phyloP scores from a whole-genome alignment of 257 asterid genomes.

The Solanum lycopersicoides region DNA sequence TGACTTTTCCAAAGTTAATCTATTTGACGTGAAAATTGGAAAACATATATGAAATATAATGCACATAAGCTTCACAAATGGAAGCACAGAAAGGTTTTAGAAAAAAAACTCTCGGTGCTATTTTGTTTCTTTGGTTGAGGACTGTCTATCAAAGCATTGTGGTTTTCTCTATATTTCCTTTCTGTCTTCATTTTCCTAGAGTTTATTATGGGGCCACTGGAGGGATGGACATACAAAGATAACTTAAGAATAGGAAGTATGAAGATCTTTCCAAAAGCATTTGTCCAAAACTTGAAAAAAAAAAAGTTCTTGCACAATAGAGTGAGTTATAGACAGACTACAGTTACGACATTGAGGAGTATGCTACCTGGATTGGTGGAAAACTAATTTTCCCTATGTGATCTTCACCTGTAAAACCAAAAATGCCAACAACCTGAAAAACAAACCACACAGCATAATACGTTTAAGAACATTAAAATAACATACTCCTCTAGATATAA shows the following conservation, averaged over 20 bases:
- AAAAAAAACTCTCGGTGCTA: background rate
- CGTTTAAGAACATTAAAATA: background rate
- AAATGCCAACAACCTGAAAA: conserved; percentile 74
- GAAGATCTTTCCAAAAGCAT: background rate
- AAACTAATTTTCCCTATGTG: conserved; percentile 90
- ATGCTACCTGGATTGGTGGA: conserved; percentile 86
- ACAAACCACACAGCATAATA: background rate
- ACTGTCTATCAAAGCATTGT: background rate
- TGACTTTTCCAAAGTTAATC: background rate
- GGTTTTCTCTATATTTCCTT: background rate
- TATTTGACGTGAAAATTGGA: background rate
- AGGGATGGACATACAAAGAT: background rate
- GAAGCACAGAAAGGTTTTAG: background rate
- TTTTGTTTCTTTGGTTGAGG: background rate
- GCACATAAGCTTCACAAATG: background rate
- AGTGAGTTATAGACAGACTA: background rate
- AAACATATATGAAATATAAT: background rate
- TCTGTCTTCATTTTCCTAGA: background rate
- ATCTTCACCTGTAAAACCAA: conserved; percentile 94
- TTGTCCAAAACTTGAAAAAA: background rate
- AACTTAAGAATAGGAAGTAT: background rate
- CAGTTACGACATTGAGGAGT: background rate
- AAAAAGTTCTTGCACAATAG: background rate
- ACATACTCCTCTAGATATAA: background rate
- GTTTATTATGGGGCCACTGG: background rate